phyloP scores from a whole-genome alignment of 805 yeast species.

The Kluyveromyces aestuarii region DNA sequence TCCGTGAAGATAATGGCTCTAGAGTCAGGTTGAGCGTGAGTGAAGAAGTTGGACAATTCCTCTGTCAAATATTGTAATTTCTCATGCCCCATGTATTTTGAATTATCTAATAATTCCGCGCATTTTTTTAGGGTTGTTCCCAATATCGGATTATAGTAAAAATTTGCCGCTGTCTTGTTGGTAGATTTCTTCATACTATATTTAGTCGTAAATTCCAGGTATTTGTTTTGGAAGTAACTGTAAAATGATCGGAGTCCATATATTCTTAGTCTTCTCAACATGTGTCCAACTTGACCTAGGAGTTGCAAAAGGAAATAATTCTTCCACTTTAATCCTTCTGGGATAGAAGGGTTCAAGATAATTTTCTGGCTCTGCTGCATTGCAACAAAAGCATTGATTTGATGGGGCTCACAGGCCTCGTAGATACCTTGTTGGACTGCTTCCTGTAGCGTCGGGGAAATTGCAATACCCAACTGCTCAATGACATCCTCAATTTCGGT shows the following conservation, averaged over 20 bases:
- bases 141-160: conserved; percentile 47
- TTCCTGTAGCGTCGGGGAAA: conserved; percentile 52
- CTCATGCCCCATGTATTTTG: conserved; percentile 49
- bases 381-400: conserved; percentile 61
- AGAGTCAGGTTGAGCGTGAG: conserved; percentile 39
- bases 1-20: conserved; percentile 85
- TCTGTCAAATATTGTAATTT: conserved; percentile 54
- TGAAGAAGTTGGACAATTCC: conserved; percentile 50
- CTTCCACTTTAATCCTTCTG: conserved; percentile 70
- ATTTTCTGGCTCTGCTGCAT: conserved; percentile 59
- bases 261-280: conserved; percentile 56
- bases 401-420: conserved; percentile 55
- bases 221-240: conserved; percentile 52
- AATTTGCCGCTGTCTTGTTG: conserved; percentile 51
- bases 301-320: conserved; percentile 52
- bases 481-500: conserved; percentile 49
- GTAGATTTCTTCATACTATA: conserved; percentile 51
- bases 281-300: conserved; percentile 64
- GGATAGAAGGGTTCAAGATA: conserved; percentile 41
- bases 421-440: conserved; percentile 59
- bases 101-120: conserved; percentile 33
- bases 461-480: conserved; percentile 49
- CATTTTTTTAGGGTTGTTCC: conserved; percentile 36
- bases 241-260: conserved; percentile 80
- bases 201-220: conserved; percentile 49